Evolutionary conservation across 208 protist genomes (phyloP), one percentile per base, ranked within the genome.

Genomic region (Leishmania aethiopica): DNA sequence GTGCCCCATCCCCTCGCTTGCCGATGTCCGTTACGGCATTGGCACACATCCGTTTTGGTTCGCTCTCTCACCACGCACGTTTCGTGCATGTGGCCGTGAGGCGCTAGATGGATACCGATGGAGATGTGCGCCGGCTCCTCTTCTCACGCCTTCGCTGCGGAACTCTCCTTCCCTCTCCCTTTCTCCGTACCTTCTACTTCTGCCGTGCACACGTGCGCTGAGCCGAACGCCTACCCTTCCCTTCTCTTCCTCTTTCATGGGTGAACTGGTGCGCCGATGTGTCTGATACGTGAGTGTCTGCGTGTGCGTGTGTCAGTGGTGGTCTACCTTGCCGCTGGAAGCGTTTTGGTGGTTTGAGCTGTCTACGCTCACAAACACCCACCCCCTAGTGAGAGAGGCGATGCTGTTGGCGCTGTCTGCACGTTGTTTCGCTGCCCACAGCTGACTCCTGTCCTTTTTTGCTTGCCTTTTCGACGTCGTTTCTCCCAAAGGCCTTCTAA

Each of bases 361-460:
- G 70, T 25, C 40, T 32, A 51, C 70, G 45, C 28, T 74, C 70
- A 74, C 42, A 32, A 13, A n/a, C 70, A 74, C 70, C 28, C 11
- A 37, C 70, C 13, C 7, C 1, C 22, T 25, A 51, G 45, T 17
- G 3, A 19, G 7, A 32, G 40, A 13, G 32, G 40, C 35, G 66
- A 35, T 7, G 70, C 45, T 35, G 19, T 47, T 11, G 4, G 28
- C 42, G 47, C 42, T 53, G 47, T 19, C 15, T 25, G 35, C 6
- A 51, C n/a, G 70, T 35, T 74, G 70, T 45, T 74, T 74, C 47
- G 70, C 70, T 51, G 70, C 40, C 55, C 70, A n/a, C 25, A 8
- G 70, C 53, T 78, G 10, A 59, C 35, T 51, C 3, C 55, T 40
- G 45, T 25, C 40, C 11, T 28, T 47, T 49, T 67, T 49, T 55